These are phyloP conservation scores for Tetrahymena elliotti DNA, from an alignment of 73 alveolate species.

Conservation along the genomic window DNA sequence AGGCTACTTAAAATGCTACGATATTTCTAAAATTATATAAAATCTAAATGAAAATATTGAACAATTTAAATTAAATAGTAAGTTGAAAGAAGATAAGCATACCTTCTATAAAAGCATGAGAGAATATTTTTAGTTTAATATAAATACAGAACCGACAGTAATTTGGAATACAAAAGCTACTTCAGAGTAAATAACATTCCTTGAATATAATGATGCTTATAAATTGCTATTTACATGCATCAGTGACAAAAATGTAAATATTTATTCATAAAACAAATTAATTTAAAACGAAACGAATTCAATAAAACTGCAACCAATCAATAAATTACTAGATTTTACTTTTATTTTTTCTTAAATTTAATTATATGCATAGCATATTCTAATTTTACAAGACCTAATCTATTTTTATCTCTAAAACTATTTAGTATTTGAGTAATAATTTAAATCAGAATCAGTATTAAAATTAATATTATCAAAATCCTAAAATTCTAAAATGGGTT, in stretches of 20 bases:
- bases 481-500: too few species aligned
- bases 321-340: too few species aligned
- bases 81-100: background rate
- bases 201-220: background rate
- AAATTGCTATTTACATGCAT: background rate
- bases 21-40: conserved; percentile 12
- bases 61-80: background rate
- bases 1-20: conserved; percentile 38
- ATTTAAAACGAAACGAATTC: conserved; percentile 4
- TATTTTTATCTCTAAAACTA: too few species aligned
- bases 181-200: background rate
- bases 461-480: too few species aligned
- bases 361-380: too few species aligned
- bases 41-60: background rate
- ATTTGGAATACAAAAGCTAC: background rate
- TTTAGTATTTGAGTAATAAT: too few species aligned
- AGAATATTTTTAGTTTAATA: background rate
- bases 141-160: background rate
- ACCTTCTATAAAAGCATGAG: background rate
- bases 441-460: too few species aligned
- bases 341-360: too few species aligned
- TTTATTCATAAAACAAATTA: background rate
- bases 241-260: conserved; percentile 19
- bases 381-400: too few species aligned
- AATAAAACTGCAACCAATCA: conserved; percentile 1